Evolutionary conservation across 495 filamentous ascomycete genomes (phyloP).

Genomic region (Podospora comata): DNA sequence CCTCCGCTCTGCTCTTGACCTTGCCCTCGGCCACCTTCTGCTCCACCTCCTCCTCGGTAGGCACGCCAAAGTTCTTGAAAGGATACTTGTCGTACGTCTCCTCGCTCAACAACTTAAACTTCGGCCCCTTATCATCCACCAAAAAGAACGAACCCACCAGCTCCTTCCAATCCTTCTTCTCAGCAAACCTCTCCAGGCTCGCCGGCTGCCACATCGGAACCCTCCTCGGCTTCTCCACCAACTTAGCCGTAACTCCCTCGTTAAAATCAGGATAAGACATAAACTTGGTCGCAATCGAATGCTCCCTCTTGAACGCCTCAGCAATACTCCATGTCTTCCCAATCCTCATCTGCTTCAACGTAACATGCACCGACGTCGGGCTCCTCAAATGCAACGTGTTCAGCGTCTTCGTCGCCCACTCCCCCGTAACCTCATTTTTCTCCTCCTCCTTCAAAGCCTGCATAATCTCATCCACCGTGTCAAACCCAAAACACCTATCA

Average conservation of each 20-base stretch:
- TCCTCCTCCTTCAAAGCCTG: slow-evolving; percentile 59
- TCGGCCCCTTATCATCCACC: slow-evolving; percentile 33
- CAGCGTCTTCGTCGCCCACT: slow-evolving; percentile 75
- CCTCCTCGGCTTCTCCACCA: slow-evolving; percentile 59
- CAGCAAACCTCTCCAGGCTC: slow-evolving; percentile 57
- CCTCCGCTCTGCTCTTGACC: slow-evolving; percentile 34
- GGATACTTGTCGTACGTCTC: slow-evolving; percentile 66
- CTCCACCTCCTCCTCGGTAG: slow-evolving; percentile 68
- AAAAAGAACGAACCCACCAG: slow-evolving; percentile 61
- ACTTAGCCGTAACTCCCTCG: slow-evolving; percentile 73
- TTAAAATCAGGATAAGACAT: slow-evolving; percentile 86
- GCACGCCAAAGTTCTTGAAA: slow-evolving; percentile 61
- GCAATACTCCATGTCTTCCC: slow-evolving; percentile 71
- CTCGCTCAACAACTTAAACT: slow-evolving; percentile 50
- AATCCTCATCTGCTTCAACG: slow-evolving; percentile 73
- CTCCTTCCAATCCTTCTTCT: slow-evolving; percentile 31
- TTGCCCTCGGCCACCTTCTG: slow-evolving; percentile 43
- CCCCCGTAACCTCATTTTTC: slow-evolving; percentile 35
- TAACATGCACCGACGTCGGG: slow-evolving; percentile 79
- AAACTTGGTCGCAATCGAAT: slow-evolving; percentile 74
- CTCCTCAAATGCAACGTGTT: slow-evolving; percentile 68
- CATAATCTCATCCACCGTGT: slow-evolving; percentile 67
- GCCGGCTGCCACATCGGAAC: slow-evolving; percentile 69
- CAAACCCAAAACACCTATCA: slow-evolving; percentile 73
- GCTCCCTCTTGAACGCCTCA: slow-evolving; percentile 79